Evolutionary conservation across 1,139 yeast species (phyloP), one percentile per base, ranked within the genome.

Genomic region (Zygoascus sp.): DNA sequence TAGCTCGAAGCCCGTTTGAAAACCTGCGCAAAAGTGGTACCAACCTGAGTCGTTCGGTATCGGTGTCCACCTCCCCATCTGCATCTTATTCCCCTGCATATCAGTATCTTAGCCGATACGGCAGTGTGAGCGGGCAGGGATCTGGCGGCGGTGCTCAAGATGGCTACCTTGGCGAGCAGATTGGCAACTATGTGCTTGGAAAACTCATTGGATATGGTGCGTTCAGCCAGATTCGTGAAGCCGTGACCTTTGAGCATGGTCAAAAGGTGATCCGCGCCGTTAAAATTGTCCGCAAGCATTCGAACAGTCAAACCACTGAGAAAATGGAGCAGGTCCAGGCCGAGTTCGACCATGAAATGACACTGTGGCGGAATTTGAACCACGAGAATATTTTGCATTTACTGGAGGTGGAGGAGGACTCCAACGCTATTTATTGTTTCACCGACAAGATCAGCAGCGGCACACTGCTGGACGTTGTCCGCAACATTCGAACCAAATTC

Each of bases 131-230:
- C 21, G 53, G 52, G 22, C 40, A 15, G 13, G 44, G 38, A 20
- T 9, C 28, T 27, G 44, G 46, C 30, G 16, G 44, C n/a, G n/a
- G n/a, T n/a, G n/a, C n/a, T 7, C 41, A 48, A 17, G 55, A 53
- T 52, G 72, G 73, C 2, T 81, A 77, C 50, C 71, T 59, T 69
- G 82, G 80, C 7, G 80, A 80, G 23, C 61, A 67, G 44, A 77
- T 79, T 2, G 74, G 61, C 53, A 76, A 56, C 15, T 66, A 63
- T 48, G 58, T 60, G 22, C 55, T 68, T 19, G 96, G 95, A 0
- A 80, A 79, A 55, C 76, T 83, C n/a, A 81, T 89, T 53, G 96
- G 96, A 0, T 79, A 78, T 60, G 97, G 97, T 8, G 95, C 96
- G 0, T 89, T 94, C 84, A 95, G 96, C 2, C 77, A 84, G 28